A percentile compares a stretch with the other conserved stretches of the same genome.
These are phyloP conservation scores for Colletotrichum spinosum DNA, from an alignment of 2,329 filamentous ascomycete species.

Conservation along the genomic window DNA sequence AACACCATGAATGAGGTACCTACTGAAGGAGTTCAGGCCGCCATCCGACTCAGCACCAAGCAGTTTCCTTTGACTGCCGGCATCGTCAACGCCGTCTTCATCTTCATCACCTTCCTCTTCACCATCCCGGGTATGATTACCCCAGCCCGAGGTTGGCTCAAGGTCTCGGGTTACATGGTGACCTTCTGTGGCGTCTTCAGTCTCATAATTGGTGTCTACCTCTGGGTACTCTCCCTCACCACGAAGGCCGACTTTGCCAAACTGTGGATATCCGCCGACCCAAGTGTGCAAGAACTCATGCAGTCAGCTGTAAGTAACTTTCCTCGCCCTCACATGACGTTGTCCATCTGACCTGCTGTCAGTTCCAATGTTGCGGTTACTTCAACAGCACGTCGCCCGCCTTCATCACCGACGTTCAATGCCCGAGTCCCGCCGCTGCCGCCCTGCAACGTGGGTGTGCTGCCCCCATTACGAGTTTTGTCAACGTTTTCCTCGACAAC, in stretches of 20 bases:
- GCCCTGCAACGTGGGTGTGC: conserved; percentile 78
- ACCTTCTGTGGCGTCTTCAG: conserved; percentile 73
- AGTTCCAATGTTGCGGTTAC: conserved; percentile 88
- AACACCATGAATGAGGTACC: conserved; percentile 57
- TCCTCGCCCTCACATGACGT: neutral
- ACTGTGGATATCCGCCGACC: conserved; percentile 70
- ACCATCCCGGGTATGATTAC: conserved; percentile 79
- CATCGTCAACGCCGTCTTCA: conserved; percentile 77
- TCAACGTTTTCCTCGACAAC: conserved; percentile 77
- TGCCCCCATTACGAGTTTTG: conserved; percentile 73
- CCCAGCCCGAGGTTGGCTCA: conserved; percentile 76
- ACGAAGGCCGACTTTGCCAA: conserved; percentile 71
- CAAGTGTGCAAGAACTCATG: conserved; percentile 73
- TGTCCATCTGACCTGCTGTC: conserved; percentile 12
- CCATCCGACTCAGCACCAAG: conserved; percentile 64
- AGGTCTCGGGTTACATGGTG: conserved; percentile 74
- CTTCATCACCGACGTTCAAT: conserved; percentile 76
- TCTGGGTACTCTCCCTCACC: conserved; percentile 80
- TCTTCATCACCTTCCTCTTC: conserved; percentile 76
- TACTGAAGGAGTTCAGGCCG: conserved; percentile 59
- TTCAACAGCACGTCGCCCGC: conserved; percentile 77
- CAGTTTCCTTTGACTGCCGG: conserved; percentile 70
- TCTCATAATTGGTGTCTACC: conserved; percentile 71
- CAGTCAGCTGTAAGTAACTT: conserved; percentile 71
- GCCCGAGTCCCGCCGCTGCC: conserved; percentile 77